These are phyloP conservation scores for Leishmania braziliensis DNA, from an alignment of 208 protist species.

Conservation along the genomic window DNA sequence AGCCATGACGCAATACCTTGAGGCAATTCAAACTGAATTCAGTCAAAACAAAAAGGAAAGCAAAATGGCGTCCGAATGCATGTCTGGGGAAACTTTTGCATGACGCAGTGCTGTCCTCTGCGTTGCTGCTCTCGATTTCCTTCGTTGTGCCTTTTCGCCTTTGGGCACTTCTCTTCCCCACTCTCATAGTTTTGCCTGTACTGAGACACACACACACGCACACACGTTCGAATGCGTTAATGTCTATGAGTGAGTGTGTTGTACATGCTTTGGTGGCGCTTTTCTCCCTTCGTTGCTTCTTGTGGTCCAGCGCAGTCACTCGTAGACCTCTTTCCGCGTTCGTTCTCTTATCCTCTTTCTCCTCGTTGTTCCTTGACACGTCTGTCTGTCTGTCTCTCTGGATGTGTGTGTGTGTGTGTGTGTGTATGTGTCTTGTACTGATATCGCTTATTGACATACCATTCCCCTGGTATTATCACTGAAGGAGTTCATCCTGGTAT, in stretches of 20 bases:
- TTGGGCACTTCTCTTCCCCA: background rate
- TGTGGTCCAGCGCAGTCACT: background rate
- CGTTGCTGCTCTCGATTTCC: background rate
- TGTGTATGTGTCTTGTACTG: background rate
- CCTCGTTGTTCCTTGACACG: slow-evolving; percentile 3
- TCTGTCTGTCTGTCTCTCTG: background rate
- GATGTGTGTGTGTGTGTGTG: background rate
- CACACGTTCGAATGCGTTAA: background rate
- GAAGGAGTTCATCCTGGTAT: background rate
- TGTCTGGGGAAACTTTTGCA: background rate
- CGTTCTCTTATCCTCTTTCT: slow-evolving; percentile 2
- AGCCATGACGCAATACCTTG: background rate
- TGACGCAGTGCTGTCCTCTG: background rate
- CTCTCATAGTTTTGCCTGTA: background rate
- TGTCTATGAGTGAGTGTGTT: background rate
- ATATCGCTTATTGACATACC: background rate
- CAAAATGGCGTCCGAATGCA: background rate
- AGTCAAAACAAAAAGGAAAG: background rate
- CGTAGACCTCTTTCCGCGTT: background rate
- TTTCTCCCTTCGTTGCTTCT: background rate
- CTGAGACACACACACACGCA: background rate
- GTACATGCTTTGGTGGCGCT: background rate
- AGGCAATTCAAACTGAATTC: background rate
- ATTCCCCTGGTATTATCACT: background rate
- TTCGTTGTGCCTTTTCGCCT: background rate